Percentiles rank a stretch among this genome's conserved stretches.
phyloP scores from a whole-genome alignment of 768 basidiomycete species.

The Hericium rajendrae region DNA sequence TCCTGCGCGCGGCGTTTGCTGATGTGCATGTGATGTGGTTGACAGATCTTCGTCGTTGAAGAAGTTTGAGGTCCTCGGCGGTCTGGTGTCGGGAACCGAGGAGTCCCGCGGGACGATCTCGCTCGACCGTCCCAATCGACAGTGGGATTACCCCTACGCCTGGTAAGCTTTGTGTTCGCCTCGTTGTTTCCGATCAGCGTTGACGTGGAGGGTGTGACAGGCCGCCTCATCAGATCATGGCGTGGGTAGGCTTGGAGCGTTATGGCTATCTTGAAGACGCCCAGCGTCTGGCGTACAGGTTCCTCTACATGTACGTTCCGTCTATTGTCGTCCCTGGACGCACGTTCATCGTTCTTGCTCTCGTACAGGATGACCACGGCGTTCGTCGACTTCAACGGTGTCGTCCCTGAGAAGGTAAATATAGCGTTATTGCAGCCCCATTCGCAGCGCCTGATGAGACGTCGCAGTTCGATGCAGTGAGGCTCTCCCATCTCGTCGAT shows the following conservation, averaged over 20 bases:
- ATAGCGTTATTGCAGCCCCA: background rate
- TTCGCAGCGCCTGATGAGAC: background rate
- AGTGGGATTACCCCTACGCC: conserved; percentile 96
- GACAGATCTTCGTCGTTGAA: conserved; percentile 72
- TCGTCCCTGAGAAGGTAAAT: conserved; percentile 91
- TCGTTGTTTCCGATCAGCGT: background rate
- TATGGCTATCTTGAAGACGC: conserved; percentile 94
- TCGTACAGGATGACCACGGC: conserved; percentile 77
- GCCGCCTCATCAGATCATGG: conserved; percentile 98
- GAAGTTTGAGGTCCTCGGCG: conserved; percentile 95
- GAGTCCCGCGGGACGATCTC: conserved; percentile 94
- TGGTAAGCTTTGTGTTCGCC: conserved; percentile 34
- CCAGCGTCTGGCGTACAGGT: conserved; percentile 87
- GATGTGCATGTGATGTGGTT: background rate
- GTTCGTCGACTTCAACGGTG: conserved; percentile 95
- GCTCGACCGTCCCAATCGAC: conserved; percentile 91
- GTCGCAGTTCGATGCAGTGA: conserved; percentile 85
- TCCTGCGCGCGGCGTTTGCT: background rate
- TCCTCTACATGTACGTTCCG: conserved; percentile 82
- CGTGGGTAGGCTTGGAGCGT: conserved; percentile 93
- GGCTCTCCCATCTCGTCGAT: conserved; percentile 89
- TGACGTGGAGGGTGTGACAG: conserved; percentile 24
- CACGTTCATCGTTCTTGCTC: conserved; percentile 1
- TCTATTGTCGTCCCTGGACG: background rate
- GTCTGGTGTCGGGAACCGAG: conserved; percentile 92